Evolutionary conservation across 352 stramenopile genomes (phyloP).

Genomic region (Blastocystis sp.): DNA sequence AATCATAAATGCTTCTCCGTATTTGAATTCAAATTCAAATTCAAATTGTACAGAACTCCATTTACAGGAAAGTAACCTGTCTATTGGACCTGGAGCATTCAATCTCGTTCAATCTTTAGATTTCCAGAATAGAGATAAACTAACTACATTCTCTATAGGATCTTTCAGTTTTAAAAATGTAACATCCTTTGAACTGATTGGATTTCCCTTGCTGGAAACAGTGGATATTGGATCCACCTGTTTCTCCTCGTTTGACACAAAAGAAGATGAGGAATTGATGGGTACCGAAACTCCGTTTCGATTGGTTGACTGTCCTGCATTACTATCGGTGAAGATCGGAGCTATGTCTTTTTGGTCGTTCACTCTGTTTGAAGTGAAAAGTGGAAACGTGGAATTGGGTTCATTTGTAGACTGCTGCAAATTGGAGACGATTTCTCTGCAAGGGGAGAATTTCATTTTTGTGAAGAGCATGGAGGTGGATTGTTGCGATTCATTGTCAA

Average conservation of each 20-base stretch:
- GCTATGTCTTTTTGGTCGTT: neutral
- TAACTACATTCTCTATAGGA: neutral
- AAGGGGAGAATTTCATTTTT: neutral
- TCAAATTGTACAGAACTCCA: neutral
- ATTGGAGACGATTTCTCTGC: neutral
- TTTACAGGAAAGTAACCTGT: neutral
- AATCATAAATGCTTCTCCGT: neutral
- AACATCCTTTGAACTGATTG: neutral
- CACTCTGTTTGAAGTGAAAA: neutral
- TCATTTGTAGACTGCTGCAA: neutral
- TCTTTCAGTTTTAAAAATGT: neutral
- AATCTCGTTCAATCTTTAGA: neutral
- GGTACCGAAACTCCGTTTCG: neutral
- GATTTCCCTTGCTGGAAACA: neutral
- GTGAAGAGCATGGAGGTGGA: neutral
- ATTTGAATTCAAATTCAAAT: neutral
- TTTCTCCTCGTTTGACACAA: neutral
- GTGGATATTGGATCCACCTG: neutral
- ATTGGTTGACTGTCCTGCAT: neutral
- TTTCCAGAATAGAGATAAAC: neutral
- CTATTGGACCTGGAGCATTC: neutral
- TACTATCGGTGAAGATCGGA: neutral
- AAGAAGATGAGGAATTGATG: neutral
- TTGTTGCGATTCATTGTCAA: neutral
- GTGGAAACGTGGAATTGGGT: neutral